phyloP scores from a whole-genome alignment of 2,329 filamentous ascomycete genomes.

The Orbilia ellipsospora region DNA sequence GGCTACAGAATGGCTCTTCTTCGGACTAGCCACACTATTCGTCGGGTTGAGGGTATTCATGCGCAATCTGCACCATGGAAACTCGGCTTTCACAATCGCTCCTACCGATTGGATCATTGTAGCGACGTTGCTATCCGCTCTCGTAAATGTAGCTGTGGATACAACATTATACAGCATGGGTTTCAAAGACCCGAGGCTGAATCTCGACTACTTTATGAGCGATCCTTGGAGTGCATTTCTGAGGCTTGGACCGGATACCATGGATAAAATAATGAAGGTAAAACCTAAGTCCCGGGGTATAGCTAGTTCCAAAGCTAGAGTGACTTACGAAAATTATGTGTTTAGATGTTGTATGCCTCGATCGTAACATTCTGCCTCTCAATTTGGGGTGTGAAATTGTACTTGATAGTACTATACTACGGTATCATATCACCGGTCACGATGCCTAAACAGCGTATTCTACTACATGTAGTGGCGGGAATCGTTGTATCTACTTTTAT shows the following conservation, averaged over 20 bases:
- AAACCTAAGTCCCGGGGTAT: too few species aligned
- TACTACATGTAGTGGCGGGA: constrained; percentile 28
- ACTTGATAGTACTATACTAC: constrained; percentile 30
- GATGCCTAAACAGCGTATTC: constrained; percentile 35
- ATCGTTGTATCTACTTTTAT: constrained; percentile 20
- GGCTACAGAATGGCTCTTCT: constrained; percentile 34
- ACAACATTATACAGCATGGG: constrained; percentile 22
- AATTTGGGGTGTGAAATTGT: constrained; percentile 41
- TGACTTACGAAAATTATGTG: too few species aligned
- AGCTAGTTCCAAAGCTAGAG: too few species aligned
- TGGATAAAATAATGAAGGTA: not conserved
- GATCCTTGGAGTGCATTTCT: not conserved
- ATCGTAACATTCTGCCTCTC: constrained; percentile 21
- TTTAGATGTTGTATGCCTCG: constrained; percentile 29
- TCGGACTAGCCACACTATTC: constrained; percentile 26
- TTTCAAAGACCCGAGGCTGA: constrained; percentile 27
- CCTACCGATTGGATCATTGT: constrained; percentile 29
- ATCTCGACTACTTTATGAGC: constrained; percentile 4
- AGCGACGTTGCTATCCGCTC: constrained; percentile 11
- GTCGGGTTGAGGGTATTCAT: constrained; percentile 28
- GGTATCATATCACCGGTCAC: constrained; percentile 34
- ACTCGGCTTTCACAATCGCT: not conserved
- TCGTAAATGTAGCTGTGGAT: constrained; percentile 17
- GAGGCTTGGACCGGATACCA: not conserved
- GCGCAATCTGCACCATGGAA: constrained; percentile 12